These are phyloP conservation scores for Mycothermus thermophilus DNA, from an alignment of 495 filamentous ascomycete species.

Conservation along the genomic window DNA sequence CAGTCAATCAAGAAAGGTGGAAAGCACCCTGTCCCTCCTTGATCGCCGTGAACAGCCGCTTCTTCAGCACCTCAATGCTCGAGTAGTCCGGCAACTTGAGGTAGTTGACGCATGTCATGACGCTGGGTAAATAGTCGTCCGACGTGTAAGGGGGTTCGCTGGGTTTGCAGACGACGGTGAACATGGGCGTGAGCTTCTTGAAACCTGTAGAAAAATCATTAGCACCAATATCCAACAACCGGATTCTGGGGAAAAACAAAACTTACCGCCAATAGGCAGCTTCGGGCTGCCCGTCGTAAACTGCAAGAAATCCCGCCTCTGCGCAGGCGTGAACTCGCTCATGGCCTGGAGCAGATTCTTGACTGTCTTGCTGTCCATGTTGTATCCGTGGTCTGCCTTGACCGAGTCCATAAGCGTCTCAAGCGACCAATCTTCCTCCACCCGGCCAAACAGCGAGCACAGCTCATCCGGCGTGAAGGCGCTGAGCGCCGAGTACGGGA, in stretches of 20 bases:
- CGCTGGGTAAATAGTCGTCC: conserved; percentile 93
- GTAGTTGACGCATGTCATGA: conserved; percentile 99
- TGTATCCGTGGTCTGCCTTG: conserved; percentile 99
- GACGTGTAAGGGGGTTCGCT: conserved; percentile 89
- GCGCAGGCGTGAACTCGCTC: conserved; percentile 63
- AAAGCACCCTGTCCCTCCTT: conserved; percentile 98
- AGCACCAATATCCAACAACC: too few species aligned
- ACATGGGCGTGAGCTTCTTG: conserved; percentile 91
- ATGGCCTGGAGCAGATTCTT: conserved; percentile 87
- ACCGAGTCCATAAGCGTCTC: conserved; percentile 97
- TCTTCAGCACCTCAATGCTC: conserved; percentile 56
- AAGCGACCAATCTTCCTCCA: conserved; percentile 94
- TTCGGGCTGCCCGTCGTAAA: conserved; percentile 98
- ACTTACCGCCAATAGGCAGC: conserved; percentile 90
- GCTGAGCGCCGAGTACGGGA: conserved; percentile 81
- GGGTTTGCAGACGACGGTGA: conserved; percentile 97
- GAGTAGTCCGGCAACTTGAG: conserved; percentile 97
- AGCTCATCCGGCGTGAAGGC: conserved; percentile 95
- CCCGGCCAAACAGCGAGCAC: conserved; percentile 88
- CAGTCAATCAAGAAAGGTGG: conserved; percentile 82
- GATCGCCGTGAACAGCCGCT: conserved; percentile 70
- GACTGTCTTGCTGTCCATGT: conserved; percentile 97
- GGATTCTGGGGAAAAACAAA: conserved; percentile 4
- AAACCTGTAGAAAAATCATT: conserved; percentile 80
- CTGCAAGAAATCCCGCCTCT: conserved; percentile 91